A percentile compares a stretch with the other conserved stretches of the same genome.
Evolutionary conservation across 2,329 filamentous ascomycete species (phyloP).

Genomic region (Ascocoryne sarcoides): DNA sequence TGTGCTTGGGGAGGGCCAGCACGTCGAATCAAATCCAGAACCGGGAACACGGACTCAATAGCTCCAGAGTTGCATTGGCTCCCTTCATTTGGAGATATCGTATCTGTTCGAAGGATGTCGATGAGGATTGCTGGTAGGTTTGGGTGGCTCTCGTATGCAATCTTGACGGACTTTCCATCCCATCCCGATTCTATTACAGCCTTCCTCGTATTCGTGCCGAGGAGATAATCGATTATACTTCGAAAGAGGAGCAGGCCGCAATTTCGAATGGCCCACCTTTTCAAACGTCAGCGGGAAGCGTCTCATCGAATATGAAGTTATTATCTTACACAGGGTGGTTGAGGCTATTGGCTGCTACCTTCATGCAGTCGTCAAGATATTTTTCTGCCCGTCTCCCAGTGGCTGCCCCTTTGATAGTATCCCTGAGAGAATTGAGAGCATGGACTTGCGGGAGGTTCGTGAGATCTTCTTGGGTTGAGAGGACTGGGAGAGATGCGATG

Average conservation of each 20-base stretch:
- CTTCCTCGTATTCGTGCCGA: slow-evolving; percentile 69
- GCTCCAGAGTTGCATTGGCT: slow-evolving; percentile 31
- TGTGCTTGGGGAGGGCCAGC: slow-evolving; percentile 55
- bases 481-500: slow-evolving; percentile 47
- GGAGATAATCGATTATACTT: slow-evolving; percentile 69
- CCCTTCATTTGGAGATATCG: slow-evolving; percentile 6
- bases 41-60: slow-evolving; percentile 71
- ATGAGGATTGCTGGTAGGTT: slow-evolving; percentile 56
- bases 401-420: slow-evolving; percentile 78
- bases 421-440: slow-evolving; percentile 86
- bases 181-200: slow-evolving; percentile 49
- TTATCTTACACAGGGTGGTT: slow-evolving; percentile 63
- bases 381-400: slow-evolving; percentile 64
- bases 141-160: slow-evolving; percentile 63
- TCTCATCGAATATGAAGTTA: not conserved
- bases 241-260: slow-evolving; percentile 84
- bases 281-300: slow-evolving; percentile 5
- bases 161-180: slow-evolving; percentile 54
- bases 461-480: slow-evolving; percentile 44
- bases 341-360: slow-evolving; percentile 72
- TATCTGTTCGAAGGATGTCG: slow-evolving; percentile 42
- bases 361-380: slow-evolving; percentile 64
- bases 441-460: slow-evolving; percentile 82
- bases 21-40: slow-evolving; percentile 70
- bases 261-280: slow-evolving; percentile 86